phyloP scores from a whole-genome alignment of 352 stramenopile species.

The Globisporangium okanoganense region DNA sequence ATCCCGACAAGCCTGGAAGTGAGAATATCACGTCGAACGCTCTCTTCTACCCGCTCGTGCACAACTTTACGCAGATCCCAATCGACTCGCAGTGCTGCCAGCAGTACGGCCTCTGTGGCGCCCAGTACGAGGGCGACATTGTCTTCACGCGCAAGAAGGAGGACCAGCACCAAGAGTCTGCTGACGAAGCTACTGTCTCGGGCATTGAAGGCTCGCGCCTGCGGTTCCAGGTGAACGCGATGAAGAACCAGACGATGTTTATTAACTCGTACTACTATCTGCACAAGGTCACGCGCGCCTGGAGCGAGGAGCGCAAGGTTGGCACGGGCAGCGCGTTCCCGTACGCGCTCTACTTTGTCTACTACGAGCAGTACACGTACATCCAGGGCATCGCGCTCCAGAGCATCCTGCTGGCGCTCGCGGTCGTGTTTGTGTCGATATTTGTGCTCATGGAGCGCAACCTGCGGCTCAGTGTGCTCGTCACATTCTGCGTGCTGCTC shows the following conservation, averaged over 20 bases:
- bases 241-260: slow-evolving; percentile 87
- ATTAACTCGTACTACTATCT: slow-evolving; percentile 91
- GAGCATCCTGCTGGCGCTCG: slow-evolving; percentile 77
- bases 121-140: slow-evolving; percentile 83
- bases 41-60: slow-evolving; percentile 74
- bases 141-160: slow-evolving; percentile 42
- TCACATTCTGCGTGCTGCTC: slow-evolving; percentile 74
- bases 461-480: slow-evolving; percentile 56
- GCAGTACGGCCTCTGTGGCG: slow-evolving; percentile 82
- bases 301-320: slow-evolving; percentile 19
- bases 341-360: slow-evolving; percentile 90
- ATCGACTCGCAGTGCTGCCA: slow-evolving; percentile 90
- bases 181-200: slow-evolving; percentile 3
- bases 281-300: slow-evolving; percentile 43
- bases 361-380: slow-evolving; percentile 91
- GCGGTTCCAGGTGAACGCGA: slow-evolving; percentile 82
- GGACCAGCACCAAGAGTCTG: background rate
- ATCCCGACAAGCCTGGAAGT: background rate
- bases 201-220: slow-evolving; percentile 77
- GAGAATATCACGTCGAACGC: slow-evolving; percentile 53
- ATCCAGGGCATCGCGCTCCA: slow-evolving; percentile 88
- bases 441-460: slow-evolving; percentile 76
- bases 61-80: slow-evolving; percentile 82
- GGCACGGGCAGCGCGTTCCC: slow-evolving; percentile 52
- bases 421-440: slow-evolving; percentile 74